phyloP scores from a whole-genome alignment of 306 rosid species.

The Casuarina glauca region DNA sequence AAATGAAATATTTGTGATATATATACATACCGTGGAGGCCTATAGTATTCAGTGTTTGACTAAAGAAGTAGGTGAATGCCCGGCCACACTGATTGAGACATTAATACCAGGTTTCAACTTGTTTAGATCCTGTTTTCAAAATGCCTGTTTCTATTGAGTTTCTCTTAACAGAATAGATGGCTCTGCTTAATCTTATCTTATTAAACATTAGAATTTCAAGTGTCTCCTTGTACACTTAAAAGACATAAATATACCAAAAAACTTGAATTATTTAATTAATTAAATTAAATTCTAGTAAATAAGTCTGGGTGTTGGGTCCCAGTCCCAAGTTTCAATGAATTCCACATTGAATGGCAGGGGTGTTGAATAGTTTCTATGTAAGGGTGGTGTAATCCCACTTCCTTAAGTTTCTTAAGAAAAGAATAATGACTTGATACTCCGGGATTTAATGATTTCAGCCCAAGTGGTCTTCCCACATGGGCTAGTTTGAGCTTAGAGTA shows the following conservation, averaged over 20 bases:
- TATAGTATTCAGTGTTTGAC: neutral
- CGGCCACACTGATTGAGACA: constrained; percentile 6
- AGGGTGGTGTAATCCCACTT: neutral
- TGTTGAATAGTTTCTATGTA: neutral
- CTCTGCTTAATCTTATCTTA: neutral
- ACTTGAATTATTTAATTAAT: no score
- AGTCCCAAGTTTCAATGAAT: neutral
- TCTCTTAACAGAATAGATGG: neutral
- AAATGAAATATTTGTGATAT: neutral
- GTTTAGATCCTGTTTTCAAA: no score
- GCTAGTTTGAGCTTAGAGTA: neutral
- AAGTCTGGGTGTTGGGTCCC: neutral
- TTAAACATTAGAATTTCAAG: neutral
- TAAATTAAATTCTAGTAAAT: neutral
- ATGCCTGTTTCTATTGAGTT: constrained; percentile 4
- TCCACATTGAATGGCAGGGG: neutral
- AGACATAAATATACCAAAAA: neutral
- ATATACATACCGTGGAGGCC: neutral
- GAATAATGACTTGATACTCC: neutral
- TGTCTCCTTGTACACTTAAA: neutral
- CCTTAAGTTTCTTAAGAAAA: neutral
- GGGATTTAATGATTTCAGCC: neutral
- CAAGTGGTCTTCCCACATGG: neutral
- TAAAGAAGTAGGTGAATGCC: neutral
- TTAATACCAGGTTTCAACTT: constrained; percentile 13